A percentile compares a stretch with the other conserved stretches of the same genome.
Evolutionary conservation across 495 filamentous ascomycete species (phyloP).

Genomic region (Neurospora hispaniola): DNA sequence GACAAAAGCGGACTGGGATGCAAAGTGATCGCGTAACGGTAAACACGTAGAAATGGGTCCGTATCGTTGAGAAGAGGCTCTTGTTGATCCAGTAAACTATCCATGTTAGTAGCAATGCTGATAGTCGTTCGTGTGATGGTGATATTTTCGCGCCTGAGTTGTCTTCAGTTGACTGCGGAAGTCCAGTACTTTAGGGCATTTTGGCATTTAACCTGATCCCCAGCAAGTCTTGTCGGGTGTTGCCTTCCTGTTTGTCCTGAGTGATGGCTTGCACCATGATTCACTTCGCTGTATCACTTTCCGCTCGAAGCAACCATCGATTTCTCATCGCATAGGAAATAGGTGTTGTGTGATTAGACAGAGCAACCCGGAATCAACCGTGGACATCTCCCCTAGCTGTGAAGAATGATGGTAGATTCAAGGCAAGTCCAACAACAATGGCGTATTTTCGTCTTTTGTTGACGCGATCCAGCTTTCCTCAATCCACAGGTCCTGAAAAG

Average conservation of each 20-base stretch:
- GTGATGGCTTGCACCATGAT: not conserved
- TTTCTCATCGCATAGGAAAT: not conserved
- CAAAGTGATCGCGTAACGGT: not conserved
- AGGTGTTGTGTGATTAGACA: not conserved
- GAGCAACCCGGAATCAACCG: not conserved
- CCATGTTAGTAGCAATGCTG: not conserved
- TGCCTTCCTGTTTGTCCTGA: not conserved
- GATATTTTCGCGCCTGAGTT: not conserved
- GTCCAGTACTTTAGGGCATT: not conserved
- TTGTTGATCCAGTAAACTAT: not conserved
- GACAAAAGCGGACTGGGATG: not conserved
- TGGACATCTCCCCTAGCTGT: not conserved
- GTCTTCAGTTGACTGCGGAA: not conserved
- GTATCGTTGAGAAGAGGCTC: not conserved
- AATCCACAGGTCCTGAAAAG: too few species aligned
- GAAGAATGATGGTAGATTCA: not conserved
- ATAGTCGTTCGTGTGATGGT: not conserved
- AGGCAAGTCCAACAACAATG: not conserved
- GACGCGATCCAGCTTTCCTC: too few species aligned
- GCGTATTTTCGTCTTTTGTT: not conserved
- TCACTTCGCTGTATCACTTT: not conserved
- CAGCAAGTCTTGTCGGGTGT: not conserved
- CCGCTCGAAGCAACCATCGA: not conserved
- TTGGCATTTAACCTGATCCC: not conserved
- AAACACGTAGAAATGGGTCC: not conserved